Conservation (phyloP, 2,329 filamentous ascomycete genomes). For the Metarhizium rileyi region DNA sequence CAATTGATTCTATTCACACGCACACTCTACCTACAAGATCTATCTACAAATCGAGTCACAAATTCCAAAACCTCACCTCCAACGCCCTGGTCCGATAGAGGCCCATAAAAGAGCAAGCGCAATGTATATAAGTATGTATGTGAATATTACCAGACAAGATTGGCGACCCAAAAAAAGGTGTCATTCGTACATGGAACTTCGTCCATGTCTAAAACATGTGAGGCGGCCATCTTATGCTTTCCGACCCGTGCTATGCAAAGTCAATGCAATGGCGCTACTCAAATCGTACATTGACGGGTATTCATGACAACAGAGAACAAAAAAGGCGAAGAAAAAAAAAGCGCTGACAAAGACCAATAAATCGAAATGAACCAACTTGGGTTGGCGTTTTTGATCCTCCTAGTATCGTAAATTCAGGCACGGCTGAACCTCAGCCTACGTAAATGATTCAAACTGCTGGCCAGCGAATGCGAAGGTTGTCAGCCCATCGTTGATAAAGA, state of each 20-base stretch:
- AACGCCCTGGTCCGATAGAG: constrained; percentile 7
- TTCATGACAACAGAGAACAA: constrained; percentile 4
- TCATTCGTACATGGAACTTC: constrained; percentile 4
- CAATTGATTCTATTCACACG: constrained; percentile 4
- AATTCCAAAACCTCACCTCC: constrained; percentile 2
- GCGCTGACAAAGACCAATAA: not conserved
- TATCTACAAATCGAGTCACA: constrained; percentile 6
- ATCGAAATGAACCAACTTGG: not conserved
- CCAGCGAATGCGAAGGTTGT: constrained; percentile 69
- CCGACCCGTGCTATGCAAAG: constrained; percentile 13
- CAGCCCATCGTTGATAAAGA: constrained; percentile 82
- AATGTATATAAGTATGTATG: too few species aligned
- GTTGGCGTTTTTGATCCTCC: not conserved
- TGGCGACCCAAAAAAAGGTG: not conserved
- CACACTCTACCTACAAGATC: constrained; percentile 12
- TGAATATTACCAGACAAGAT: not conserved
- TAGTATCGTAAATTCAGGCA: not conserved
- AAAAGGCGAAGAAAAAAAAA: constrained; percentile 2
- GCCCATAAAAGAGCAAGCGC: not conserved
- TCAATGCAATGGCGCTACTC: constrained; percentile 10
- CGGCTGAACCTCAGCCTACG: not conserved
- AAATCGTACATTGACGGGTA: constrained; percentile 12
- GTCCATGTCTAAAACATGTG: constrained; percentile 5
- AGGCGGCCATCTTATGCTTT: constrained; percentile 5
- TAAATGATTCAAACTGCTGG: constrained; percentile 25